Conservation (phyloP, 179 eudicot species). For the Dionaea muscipula region DNA sequence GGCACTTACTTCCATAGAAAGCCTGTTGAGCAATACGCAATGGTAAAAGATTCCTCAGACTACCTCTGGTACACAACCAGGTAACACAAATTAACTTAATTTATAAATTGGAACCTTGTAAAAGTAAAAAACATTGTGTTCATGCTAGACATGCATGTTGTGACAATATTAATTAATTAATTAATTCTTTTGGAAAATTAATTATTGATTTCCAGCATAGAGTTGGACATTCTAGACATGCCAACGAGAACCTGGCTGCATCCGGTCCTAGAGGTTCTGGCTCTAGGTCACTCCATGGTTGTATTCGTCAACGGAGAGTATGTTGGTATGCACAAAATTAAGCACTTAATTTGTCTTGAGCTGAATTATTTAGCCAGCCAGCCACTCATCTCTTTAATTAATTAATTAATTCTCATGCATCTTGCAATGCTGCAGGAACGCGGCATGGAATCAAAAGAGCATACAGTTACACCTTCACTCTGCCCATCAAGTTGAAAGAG, state of each 20-base stretch:
- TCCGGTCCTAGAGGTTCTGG: constrained; percentile 25
- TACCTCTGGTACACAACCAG: constrained; percentile 64
- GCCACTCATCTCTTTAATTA: not conserved
- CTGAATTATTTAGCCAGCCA: not conserved
- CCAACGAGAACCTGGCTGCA: constrained; percentile 18
- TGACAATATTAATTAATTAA: constrained; percentile 34
- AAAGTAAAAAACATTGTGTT: not conserved
- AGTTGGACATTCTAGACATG: constrained; percentile 9
- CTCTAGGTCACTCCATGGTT: constrained; percentile 34
- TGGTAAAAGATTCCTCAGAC: constrained; percentile 50
- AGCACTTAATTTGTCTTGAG: not conserved
- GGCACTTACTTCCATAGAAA: constrained; percentile 11
- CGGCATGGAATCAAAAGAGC: constrained; percentile 25
- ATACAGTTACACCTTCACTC: constrained; percentile 13
- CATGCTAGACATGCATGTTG: constrained; percentile 36
- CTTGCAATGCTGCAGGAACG: constrained; percentile 28
- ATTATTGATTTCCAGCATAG: too few species aligned
- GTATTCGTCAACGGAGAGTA: constrained; percentile 45
- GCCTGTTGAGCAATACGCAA: constrained; percentile 40
- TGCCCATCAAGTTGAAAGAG: constrained; percentile 29
- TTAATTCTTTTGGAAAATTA: too few species aligned
- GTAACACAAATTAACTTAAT: constrained; percentile 17
- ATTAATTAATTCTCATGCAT: not conserved
- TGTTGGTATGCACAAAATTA: constrained; percentile 23
- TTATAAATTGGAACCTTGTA: not conserved